Conservation (phyloP, 331 rosid species). For the Quercus lobata region DNA sequence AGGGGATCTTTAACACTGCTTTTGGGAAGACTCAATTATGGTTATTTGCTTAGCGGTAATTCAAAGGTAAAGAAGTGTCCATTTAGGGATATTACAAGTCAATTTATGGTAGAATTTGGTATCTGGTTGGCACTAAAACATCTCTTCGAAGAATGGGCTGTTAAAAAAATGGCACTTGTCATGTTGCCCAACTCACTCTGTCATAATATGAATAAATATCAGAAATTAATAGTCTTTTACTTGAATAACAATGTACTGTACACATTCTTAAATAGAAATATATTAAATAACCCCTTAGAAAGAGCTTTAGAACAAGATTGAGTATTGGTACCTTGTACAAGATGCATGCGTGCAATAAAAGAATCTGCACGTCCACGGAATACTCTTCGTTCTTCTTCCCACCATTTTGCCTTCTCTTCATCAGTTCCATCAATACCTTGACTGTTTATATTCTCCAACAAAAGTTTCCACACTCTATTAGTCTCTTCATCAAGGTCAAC, state of each 20-base stretch:
- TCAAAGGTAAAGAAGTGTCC: neutral
- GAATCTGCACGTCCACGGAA: constrained; percentile 88
- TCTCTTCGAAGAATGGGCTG: neutral
- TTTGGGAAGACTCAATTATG: neutral
- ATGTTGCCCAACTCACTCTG: neutral
- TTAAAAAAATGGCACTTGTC: neutral
- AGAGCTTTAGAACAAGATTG: neutral
- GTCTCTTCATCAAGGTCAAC: constrained; percentile 94
- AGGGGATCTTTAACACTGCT: neutral
- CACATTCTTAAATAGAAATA: neutral
- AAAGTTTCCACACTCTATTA: constrained; percentile 85
- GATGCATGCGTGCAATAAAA: constrained; percentile 94
- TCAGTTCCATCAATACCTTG: constrained; percentile 87
- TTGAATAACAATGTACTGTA: neutral
- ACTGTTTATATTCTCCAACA: constrained; percentile 71
- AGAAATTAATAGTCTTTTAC: neutral
- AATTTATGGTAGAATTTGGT: neutral
- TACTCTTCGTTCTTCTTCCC: constrained; percentile 90
- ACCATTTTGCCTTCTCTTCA: constrained; percentile 78
- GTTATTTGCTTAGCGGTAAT: neutral
- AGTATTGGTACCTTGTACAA: constrained; percentile 77
- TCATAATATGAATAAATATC: neutral
- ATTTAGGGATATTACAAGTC: neutral
- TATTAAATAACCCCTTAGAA: constrained; percentile 1
- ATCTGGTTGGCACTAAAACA: neutral